Base-by-base conservation (phyloP, 768 basidiomycete genomes). In the Lentinula aciculospora region DNA sequence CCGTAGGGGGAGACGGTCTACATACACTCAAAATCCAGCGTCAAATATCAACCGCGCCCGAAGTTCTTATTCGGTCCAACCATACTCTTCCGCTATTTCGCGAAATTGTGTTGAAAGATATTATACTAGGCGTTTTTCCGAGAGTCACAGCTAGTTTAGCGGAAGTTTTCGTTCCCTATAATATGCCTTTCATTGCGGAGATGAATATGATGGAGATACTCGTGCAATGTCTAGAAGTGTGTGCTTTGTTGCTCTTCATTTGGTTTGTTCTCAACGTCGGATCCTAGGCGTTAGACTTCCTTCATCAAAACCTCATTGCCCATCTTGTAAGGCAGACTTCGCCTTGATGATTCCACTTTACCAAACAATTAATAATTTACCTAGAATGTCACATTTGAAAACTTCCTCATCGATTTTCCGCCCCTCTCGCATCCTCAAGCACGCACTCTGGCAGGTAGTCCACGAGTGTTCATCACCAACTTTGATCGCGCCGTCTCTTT, bases 21-120 rank as follows among this genome's bases (percentile, higher is more conserved):
- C 39, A 37, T 42, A 9, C 36, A 15, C 32, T 42, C 34, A 42
- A 54, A 19, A 54, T 54, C 10, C 19, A 15, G 17, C 53, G 39
- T 54, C 53, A 42, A 28, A 17, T 54, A 28, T 37, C 53, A 13
- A 39, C 53, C 23, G 36, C 53, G 12, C 53, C 53, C 25, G 53
- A 40, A n/a, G 53, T 28, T 17, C n/a, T 54, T 25, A 54, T 40
- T 15, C 53, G 53, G 6, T 54, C 53, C 13, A 54, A 42, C n/a
- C 53, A 54, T 29, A 23, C 39, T 42, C 53, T 54, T 54, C 53
- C 53, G 4, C 19, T 54, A 12, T 57, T 57, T n/a, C 56, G 45
- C n/a, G 56, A 57, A 21, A 48, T 57, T 23, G 45, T 57, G 13
- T 42, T 57, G 23, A 19, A 57, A 34, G 56, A 57, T 34, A 57